Conservation (phyloP, 2,329 filamentous ascomycete genomes). For the Dactylella cylindrospora region DNA sequence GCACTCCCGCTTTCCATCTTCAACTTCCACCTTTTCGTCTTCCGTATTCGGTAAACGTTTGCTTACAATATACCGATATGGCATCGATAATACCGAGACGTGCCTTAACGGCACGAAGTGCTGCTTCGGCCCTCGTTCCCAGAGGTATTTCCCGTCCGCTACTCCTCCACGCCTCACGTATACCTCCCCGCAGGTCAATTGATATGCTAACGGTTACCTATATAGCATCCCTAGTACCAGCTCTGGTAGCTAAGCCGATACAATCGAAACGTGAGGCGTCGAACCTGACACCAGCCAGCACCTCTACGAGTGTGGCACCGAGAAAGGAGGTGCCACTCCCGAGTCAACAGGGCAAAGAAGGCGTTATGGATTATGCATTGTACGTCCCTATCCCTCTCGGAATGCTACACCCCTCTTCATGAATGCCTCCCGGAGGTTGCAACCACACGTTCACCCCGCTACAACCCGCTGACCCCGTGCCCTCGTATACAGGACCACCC, state of each 20-base stretch:
- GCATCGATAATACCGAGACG: slow-evolving; percentile 42
- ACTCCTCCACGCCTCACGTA: not conserved
- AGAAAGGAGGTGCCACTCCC: slow-evolving; percentile 73
- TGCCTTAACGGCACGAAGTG: slow-evolving; percentile 31
- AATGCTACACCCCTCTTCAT: not conserved
- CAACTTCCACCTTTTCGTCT: slow-evolving; percentile 8
- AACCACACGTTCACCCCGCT: not conserved
- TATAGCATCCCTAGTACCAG: slow-evolving; percentile 32
- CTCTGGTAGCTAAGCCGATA: slow-evolving; percentile 8
- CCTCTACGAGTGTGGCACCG: slow-evolving; percentile 29
- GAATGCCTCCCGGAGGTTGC: not conserved
- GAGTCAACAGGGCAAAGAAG: slow-evolving; percentile 77
- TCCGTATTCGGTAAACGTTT: not conserved
- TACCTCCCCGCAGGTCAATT: not conserved
- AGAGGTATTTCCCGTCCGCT: slow-evolving; percentile 17
- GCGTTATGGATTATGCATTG: slow-evolving; percentile 81
- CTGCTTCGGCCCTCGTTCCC: slow-evolving; percentile 33
- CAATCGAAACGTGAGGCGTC: slow-evolving; percentile 27
- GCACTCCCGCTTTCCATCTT: not conserved
- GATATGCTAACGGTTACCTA: slow-evolving; percentile 1
- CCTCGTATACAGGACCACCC: slow-evolving; percentile 62
- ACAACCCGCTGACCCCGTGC: slow-evolving; percentile 7
- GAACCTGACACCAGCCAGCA: slow-evolving; percentile 6
- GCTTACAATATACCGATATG: slow-evolving; percentile 19
- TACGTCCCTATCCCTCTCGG: slow-evolving; percentile 57